A percentile compares a stretch with the other conserved stretches of the same genome.
Evolutionary conservation across 345 rosid species (phyloP).

Genomic region (Eucalyptus curtisii): DNA sequence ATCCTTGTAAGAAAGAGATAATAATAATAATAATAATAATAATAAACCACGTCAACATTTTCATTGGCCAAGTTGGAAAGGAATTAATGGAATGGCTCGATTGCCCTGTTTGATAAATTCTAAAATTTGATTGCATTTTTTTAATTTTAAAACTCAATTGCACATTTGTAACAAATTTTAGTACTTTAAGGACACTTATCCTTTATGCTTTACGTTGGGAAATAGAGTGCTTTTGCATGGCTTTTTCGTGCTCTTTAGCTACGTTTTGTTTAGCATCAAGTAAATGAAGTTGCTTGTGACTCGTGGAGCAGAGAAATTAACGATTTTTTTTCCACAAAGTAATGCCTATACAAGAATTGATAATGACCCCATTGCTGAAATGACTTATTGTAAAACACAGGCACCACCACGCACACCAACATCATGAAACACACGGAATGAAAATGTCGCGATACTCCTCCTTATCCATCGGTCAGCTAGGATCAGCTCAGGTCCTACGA

Average conservation of each 20-base stretch:
- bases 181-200: not conserved
- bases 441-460: not conserved
- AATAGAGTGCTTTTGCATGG: not conserved
- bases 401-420: not conserved
- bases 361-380: not conserved
- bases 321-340: not conserved
- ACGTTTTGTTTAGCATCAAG: not conserved
- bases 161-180: fast-evolving
- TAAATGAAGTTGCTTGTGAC: not conserved
- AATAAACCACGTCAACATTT: not conserved
- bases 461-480: not conserved
- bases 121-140: no score
- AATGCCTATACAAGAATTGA: not conserved
- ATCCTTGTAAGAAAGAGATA: no score
- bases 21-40: no score
- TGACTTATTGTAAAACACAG: not conserved
- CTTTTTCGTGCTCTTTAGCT: not conserved
- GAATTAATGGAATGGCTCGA: no score
- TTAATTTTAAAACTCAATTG: fast-evolving
- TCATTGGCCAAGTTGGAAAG: not conserved
- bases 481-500: constrained; percentile 11
- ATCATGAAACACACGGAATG: not conserved
- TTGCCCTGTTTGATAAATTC: no score
- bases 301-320: not conserved
- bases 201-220: fast-evolving